phyloP scores from a whole-genome alignment of 1,284 basidiomycete genomes.

The Ustilago hordei region DNA sequence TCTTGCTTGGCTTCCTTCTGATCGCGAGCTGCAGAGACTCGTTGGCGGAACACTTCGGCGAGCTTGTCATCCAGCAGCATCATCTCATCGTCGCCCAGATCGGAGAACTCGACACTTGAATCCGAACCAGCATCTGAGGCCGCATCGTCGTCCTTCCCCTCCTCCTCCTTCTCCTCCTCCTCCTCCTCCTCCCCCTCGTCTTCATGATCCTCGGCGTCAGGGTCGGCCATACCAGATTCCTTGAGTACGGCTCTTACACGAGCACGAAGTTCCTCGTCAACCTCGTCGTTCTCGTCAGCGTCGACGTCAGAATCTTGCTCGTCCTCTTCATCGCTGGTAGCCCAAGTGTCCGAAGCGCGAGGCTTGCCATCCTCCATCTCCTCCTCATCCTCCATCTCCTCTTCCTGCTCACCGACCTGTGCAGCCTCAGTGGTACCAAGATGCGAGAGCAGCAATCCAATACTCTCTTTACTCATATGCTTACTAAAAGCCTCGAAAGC shows the following conservation, averaged over 20 bases:
- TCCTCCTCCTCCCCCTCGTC: conserved; percentile 71
- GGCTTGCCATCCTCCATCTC: conserved; percentile 68
- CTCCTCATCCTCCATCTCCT: conserved; percentile 31
- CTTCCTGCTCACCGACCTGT: conserved; percentile 37
- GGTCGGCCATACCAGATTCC: conserved; percentile 78
- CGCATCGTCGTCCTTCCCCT: conserved; percentile 53
- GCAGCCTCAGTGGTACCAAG: conserved; percentile 34
- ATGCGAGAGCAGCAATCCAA: conserved; percentile 79
- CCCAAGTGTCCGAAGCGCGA: conserved; percentile 40
- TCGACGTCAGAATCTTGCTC: conserved; percentile 73
- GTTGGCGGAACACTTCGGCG: conserved; percentile 83
- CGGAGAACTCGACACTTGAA: conserved; percentile 51
- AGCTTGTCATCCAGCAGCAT: conserved; percentile 93
- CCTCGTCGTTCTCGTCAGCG: conserved; percentile 73
- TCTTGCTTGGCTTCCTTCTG: conserved; percentile 62
- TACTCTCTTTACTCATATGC: conserved; percentile 78
- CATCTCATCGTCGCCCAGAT: conserved; percentile 87
- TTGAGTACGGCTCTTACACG: conserved; percentile 83
- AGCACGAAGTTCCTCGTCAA: conserved; percentile 76
- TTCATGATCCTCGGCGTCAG: conserved; percentile 65
- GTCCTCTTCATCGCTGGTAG: conserved; percentile 68
- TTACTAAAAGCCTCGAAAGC: conserved; percentile 82
- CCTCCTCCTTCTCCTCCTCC: conserved; percentile 57
- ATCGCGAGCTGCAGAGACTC: conserved; percentile 73
- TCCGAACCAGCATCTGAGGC: conserved; percentile 45